Evolutionary conservation across 257 asterid species (phyloP).

Genomic region (Fraxinus cuspidata): DNA sequence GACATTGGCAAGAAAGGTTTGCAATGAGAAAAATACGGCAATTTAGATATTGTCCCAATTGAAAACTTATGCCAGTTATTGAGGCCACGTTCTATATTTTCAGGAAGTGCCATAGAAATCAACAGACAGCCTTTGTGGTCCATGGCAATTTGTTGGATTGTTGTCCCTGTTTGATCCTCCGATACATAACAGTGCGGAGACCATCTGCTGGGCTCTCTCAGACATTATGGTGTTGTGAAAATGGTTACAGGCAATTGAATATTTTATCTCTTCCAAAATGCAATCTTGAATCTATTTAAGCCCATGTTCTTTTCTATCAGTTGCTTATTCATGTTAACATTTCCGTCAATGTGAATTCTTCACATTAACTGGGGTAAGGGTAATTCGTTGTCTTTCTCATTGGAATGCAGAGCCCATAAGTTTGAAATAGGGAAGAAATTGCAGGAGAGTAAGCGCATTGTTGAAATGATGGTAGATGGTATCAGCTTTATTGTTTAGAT

Average conservation of each 20-base stretch:
- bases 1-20: slow-evolving; percentile 94
- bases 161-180: slow-evolving; percentile 70
- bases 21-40: neutral
- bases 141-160: slow-evolving; percentile 94
- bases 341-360: too few relatives aligned
- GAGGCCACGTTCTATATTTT: slow-evolving; percentile 8
- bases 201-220: slow-evolving; percentile 55
- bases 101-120: slow-evolving; percentile 90
- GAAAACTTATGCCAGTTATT: neutral
- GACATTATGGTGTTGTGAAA: slow-evolving; percentile 87
- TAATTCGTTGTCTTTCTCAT: too few relatives aligned
- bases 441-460: too few relatives aligned
- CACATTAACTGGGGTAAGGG: too few relatives aligned
- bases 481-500: slow-evolving; percentile 95
- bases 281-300: too few relatives aligned
- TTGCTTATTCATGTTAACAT: too few relatives aligned
- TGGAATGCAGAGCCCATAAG: too few relatives aligned
- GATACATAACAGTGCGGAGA: too few relatives aligned
- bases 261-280: too few relatives aligned
- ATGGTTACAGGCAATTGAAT: slow-evolving; percentile 81
- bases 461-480: slow-evolving; percentile 48
- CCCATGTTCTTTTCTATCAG: too few relatives aligned
- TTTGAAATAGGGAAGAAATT: too few relatives aligned
- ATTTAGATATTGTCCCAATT: neutral
- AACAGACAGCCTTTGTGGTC: slow-evolving; percentile 74